Percentiles rank a stretch among this genome's conserved stretches.
These are phyloP conservation scores for Penicillium olsonii DNA, from an alignment of 2,329 filamentous ascomycete genomes.

Conservation along the genomic window DNA sequence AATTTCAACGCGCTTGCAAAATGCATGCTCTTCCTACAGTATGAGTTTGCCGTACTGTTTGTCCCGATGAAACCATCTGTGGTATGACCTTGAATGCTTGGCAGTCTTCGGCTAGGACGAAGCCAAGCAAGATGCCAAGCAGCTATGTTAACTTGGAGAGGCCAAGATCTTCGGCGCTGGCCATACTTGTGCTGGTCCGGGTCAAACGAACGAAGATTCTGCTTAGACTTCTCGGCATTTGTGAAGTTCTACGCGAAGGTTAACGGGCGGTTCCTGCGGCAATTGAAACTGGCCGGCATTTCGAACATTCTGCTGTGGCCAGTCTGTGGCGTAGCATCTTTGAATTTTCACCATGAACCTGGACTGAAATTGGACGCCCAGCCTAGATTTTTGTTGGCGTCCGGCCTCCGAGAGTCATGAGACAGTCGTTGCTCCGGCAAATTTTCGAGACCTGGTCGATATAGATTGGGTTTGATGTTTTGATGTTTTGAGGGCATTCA, in stretches of 20 bases:
- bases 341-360: too few species aligned
- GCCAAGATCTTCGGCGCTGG: neutral
- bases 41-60: too few species aligned
- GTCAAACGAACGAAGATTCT: neutral
- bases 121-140: slow-evolving; percentile 6
- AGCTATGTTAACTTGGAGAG: neutral
- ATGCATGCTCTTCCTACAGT: too few species aligned
- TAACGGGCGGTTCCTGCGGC: neutral
- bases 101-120: neutral
- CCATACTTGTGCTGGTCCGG: neutral
- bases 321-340: neutral
- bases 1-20: too few species aligned
- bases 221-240: neutral
- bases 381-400: too few species aligned
- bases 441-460: too few species aligned
- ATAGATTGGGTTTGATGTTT: too few species aligned
- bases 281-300: neutral
- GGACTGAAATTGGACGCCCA: too few species aligned
- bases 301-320: neutral
- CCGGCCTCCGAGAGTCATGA: too few species aligned
- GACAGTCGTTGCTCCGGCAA: too few species aligned
- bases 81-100: neutral
- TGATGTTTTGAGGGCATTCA: too few species aligned
- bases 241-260: neutral
- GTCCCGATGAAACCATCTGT: neutral